Evolutionary conservation across 2,329 filamentous ascomycete genomes (phyloP), one percentile per base, ranked within the genome.

Genomic region (Epichloe coenophiala): DNA sequence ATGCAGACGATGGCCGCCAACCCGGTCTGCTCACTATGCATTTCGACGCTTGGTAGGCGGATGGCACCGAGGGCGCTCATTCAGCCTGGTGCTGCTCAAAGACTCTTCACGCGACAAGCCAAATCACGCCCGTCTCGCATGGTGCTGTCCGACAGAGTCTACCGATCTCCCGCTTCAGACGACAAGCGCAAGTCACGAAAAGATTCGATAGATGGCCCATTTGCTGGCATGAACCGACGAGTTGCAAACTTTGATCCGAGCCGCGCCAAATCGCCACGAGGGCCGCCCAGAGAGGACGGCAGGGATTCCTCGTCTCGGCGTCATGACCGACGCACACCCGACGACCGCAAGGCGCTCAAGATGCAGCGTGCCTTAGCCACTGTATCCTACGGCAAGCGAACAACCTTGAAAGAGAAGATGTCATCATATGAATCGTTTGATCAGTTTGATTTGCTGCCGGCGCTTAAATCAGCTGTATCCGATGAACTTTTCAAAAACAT

Each of bases 341-440:
- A 68, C 56, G 61, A 68, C 66, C 72, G 63, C 67, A 90, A 94
- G 64, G 90, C 91, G 4, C 73, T 97, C 65, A 95, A 94, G 70
- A 97, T 97, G 91, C 91, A 96, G 64, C 81, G 82, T 48, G 76
- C 86, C 2, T 71, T 97, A 55, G 73, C 86, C 2, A 79, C 83
- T 3, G 74, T 97, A 4, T 80, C 88, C 0, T 96, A 96, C 63
- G 79, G 79, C 38, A 78, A 80, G 58, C 75, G 81, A 50, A 66
- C 68, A 50, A 64, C 61, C 5, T 67, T 78, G 53, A 77, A 77
- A 63, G 68, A 71, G 5, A 68, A 67, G 49, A 88, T 81, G 70
- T 72, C 77, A 45, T 74, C 84, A 47, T 73, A 89, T 51, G 85
- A 88, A 38, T 81, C 79, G 17, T 98, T 98, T 64, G 81, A 88